Evolutionary conservation across 352 stramenopile species (phyloP).

Genomic region (Phytophthora foliorum): DNA sequence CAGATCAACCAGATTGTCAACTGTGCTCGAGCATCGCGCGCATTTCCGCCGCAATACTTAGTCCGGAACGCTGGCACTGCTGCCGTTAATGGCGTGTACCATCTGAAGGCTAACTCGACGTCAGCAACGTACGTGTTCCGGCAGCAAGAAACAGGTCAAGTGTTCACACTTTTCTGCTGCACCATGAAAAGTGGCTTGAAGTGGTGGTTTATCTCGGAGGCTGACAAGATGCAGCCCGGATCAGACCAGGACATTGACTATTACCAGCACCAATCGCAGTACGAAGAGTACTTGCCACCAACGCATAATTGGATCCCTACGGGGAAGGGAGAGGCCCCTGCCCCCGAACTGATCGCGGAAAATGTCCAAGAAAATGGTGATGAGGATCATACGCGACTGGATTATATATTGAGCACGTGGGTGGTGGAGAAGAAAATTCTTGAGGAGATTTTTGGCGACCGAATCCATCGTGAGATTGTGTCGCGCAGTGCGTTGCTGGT

Average conservation of each 20-base stretch:
- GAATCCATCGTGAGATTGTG: slow-evolving; percentile 91
- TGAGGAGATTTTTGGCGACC: slow-evolving; percentile 89
- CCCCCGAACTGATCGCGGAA: slow-evolving; percentile 78
- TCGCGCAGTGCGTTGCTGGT: slow-evolving; percentile 82
- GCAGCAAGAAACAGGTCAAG: slow-evolving; percentile 73
- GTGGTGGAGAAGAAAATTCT: slow-evolving; percentile 80
- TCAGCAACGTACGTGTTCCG: slow-evolving; percentile 82
- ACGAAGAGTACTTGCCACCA: slow-evolving; percentile 95
- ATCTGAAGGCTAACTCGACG: slow-evolving; percentile 75
- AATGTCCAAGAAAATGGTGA: slow-evolving; percentile 64
- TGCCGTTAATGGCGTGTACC: slow-evolving; percentile 95
- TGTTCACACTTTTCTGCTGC: slow-evolving; percentile 97
- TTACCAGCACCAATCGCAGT: slow-evolving; percentile 97
- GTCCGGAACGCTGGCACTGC: slow-evolving; percentile 92
- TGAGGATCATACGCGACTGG: slow-evolving; percentile 63
- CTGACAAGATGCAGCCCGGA: slow-evolving; percentile 96
- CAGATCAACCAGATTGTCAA: slow-evolving; percentile 95
- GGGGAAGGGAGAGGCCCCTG: slow-evolving; percentile 73
- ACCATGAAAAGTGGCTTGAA: slow-evolving; percentile 98
- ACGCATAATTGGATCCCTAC: slow-evolving; percentile 91
- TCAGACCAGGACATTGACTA: slow-evolving; percentile 99
- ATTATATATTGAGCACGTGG: slow-evolving; percentile 81
- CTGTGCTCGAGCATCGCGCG: slow-evolving; percentile 77
- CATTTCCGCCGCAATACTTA: slow-evolving; percentile 90
- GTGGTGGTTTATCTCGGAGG: slow-evolving; percentile 99